Conservation (phyloP, 306 rosid genomes). For the Citrullus amarus region DNA sequence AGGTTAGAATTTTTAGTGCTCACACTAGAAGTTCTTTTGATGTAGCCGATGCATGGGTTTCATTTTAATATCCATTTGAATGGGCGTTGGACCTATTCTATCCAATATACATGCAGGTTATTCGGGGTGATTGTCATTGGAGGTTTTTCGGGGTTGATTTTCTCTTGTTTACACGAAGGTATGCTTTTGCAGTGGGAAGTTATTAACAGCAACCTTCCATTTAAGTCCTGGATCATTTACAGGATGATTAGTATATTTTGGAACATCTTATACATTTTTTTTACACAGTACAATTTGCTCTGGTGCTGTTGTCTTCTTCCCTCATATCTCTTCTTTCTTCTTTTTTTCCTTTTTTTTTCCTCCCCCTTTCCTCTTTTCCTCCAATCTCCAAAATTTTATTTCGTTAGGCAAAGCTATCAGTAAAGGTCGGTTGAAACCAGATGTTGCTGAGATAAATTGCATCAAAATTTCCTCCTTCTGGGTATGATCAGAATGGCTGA, state of each 20-base stretch:
- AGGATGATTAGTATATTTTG: conserved; percentile 22
- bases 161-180: conserved; percentile 66
- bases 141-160: conserved; percentile 72
- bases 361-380: not conserved
- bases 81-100: conserved; percentile 65
- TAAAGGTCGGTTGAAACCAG: conserved; percentile 58
- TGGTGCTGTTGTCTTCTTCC: conserved; percentile 41
- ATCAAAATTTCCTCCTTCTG: conserved; percentile 37
- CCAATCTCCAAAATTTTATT: conserved; percentile 30
- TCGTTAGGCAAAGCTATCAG: conserved; percentile 67
- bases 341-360: not conserved
- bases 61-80: conserved; percentile 40
- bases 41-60: conserved; percentile 36
- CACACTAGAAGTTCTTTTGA: conserved; percentile 19
- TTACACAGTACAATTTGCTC: conserved; percentile 4
- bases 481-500: conserved; percentile 53
- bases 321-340: conserved; percentile 27
- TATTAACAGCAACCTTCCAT: conserved; percentile 22
- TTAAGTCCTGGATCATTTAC: conserved; percentile 24
- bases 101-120: conserved; percentile 70
- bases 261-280: not conserved
- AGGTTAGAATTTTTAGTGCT: not conserved
- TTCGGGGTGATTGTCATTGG: conserved; percentile 56
- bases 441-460: conserved; percentile 70
- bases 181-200: conserved; percentile 52